These are phyloP conservation scores for Xylaria hypoxylon DNA, from an alignment of 2,329 filamentous ascomycete genomes.

Conservation along the genomic window DNA sequence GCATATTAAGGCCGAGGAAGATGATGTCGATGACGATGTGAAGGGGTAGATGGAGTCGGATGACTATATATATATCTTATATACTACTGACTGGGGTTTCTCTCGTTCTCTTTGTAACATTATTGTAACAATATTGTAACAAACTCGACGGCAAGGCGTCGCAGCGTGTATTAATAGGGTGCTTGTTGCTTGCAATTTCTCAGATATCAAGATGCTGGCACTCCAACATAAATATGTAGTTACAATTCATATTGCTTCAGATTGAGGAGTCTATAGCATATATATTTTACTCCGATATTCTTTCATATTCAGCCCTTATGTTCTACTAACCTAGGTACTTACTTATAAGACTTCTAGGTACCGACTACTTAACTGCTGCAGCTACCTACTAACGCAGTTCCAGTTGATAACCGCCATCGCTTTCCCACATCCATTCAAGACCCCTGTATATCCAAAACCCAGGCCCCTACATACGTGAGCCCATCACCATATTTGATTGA, in stretches of 20 bases:
- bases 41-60: slow-evolving; percentile 10
- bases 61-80: not conserved
- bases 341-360: not conserved
- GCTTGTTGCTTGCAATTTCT: too few relatives aligned
- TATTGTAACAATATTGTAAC: not conserved
- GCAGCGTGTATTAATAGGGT: not conserved
- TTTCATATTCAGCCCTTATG: too few relatives aligned
- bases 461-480: not conserved
- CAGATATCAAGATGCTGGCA: not conserved
- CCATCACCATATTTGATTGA: not conserved
- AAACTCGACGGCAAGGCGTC: too few relatives aligned
- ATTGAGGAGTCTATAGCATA: not conserved
- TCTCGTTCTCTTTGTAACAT: not conserved
- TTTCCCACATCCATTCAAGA: not conserved
- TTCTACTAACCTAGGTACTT: not conserved
- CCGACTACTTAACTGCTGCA: not conserved
- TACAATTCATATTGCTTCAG: not conserved
- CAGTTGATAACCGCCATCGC: not conserved
- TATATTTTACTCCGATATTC: not conserved
- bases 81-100: not conserved
- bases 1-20: slow-evolving; percentile 27
- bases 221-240: not conserved
- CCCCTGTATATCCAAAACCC: not conserved
- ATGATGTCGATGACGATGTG: slow-evolving; percentile 9
- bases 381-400: too few relatives aligned